Base-by-base conservation (phyloP, 495 filamentous ascomycete species). In the Staphylotrichum longicolle region DNA sequence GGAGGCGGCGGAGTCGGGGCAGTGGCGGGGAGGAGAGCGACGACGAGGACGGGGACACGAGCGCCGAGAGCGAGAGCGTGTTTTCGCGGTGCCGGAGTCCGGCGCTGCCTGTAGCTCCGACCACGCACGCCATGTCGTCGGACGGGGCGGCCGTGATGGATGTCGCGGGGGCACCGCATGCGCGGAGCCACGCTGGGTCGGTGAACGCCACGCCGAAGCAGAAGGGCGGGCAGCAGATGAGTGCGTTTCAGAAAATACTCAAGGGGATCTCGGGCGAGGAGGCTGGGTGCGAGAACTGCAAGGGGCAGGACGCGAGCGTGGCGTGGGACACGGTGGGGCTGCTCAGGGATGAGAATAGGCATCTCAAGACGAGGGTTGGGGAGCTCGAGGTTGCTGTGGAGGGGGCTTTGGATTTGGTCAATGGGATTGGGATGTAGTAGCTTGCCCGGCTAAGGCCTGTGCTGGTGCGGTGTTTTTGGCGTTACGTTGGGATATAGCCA, bases 281-380 rank as follows among this genome's bases (percentile, higher is more conserved):
- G 15, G 61, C 57, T 15, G 34, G 78, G 54, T 90, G 86, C 47
- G 61, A 54, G 20, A 88, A 85, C 60, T 89, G 86, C 68, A 69
- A 83, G 67, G 83, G 88, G 3, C 77, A 82, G 61, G 78, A 85
- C 45, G 75, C 83, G 42, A 85, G 85, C 34, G 81, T 90, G 58
- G 88, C 86, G 11, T 88, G 89, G 89, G 80, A 86, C 62, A 84
- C 89, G 11, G 82, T 91, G 37, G 81, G 86, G 4, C 63, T 90
- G 48, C 71, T 93, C 60, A 81, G 88, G 59, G 86, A 86, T 44
- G 89, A 93, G 75, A 93, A 92, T 62, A 79, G 78, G 63, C 82
- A 82, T 7, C 71, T 92, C 49, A 92, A 91, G 74, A 79, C 79
- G 37, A 76, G 88, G 41, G 76, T 93, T 1, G 82, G 83, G 0